Conservation (phyloP, 129 eudicot species). For the Helianthus annuus region DNA sequence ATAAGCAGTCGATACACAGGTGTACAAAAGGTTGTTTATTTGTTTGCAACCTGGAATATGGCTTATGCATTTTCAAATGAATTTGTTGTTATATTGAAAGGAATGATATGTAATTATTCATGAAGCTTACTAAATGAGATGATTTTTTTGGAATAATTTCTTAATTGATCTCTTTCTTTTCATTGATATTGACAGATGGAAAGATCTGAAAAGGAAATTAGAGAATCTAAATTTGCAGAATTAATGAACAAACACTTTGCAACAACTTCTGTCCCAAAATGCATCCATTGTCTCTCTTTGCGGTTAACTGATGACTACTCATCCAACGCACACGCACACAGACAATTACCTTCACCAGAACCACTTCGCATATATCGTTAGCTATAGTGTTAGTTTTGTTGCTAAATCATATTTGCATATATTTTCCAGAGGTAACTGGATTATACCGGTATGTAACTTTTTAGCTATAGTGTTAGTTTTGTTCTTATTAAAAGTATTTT, state of each 20-base stretch:
- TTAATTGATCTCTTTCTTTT: neutral
- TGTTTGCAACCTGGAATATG: no score
- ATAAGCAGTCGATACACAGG: no score
- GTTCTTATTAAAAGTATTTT: neutral
- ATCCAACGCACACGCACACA: constrained; percentile 94
- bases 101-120: constrained; percentile 63
- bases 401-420: constrained; percentile 96
- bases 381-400: no score
- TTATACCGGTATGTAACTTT: constrained; percentile 14
- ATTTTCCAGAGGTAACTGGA: constrained; percentile 91
- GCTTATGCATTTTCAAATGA: constrained; percentile 38
- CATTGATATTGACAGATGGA: constrained; percentile 72
- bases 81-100: constrained; percentile 78
- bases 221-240: constrained; percentile 86
- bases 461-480: constrained; percentile 9
- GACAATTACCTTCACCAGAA: constrained; percentile 93
- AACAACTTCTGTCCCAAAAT: constrained; percentile 87
- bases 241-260: constrained; percentile 93
- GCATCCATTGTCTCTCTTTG: constrained; percentile 90
- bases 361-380: constrained; percentile 91
- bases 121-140: constrained; percentile 22
- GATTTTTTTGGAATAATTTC: neutral
- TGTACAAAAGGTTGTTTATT: no score
- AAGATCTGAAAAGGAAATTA: constrained; percentile 79
- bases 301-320: constrained; percentile 98